Evolutionary conservation across 352 stramenopile species (phyloP), one percentile per base, ranked within the genome.

Genomic region (Globisporangium barbulae): DNA sequence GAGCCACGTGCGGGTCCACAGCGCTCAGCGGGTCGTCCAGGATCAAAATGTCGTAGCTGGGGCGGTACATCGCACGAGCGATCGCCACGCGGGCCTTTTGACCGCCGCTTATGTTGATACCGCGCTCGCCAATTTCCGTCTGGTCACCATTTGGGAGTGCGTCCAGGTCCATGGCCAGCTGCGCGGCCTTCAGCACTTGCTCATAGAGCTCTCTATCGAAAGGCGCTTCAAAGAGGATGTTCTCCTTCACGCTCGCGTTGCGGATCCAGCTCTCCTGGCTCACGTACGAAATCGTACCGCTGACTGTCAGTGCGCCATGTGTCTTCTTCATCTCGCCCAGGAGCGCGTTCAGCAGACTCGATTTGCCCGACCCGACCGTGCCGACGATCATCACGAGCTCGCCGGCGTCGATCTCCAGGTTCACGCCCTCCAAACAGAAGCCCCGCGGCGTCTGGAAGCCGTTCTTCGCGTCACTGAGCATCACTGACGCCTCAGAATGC

Each of bases 21-120:
- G 96, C 96, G 64, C 82, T 92, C 7, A 99, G 64, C 15, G 92
- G 86, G 63, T 99, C 96, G 65, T 99, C 97, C 13, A 99, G 72
- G 30, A 99, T 69, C 63, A 97, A 83, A 21, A 99, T 70, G 64
- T 99, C 93, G 1, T 83, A 81, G 22, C 80, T 65, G 9, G 83
- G 58, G 83, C 61, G 78, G 72, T 99, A 99, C 50, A 98, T 87
- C 0, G 86, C 91, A 6, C 97, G 74, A 6, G 96, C 96, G 10
- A 99, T 75, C 0, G 80, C 79, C 6, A 98, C 81, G 22, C 94
- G 82, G 48, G 78, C 70, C 59, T 89, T 88, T 53, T 91, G 82
- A 0, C 82, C 82, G 10, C 82, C 82, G 37, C 75, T 83, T 9
- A 91, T 60, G 31, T 78, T 85, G 42, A 89, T 85, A 0, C 82